phyloP scores from a whole-genome alignment of 352 stramenopile genomes.

The Aphanomyces cochlioides region DNA sequence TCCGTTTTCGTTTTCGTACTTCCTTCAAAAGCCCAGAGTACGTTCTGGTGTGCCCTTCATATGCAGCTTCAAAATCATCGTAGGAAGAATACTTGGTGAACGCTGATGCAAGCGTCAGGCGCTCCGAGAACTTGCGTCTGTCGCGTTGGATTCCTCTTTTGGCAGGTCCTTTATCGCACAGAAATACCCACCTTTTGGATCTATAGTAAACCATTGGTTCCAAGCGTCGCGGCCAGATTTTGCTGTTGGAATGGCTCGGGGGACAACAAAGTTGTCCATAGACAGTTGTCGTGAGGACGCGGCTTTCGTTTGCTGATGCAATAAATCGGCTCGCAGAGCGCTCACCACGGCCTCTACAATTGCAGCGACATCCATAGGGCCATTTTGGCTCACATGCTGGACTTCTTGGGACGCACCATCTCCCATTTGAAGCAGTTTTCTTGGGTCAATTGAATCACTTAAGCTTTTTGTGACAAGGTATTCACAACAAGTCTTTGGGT shows the following conservation, averaged over 20 bases:
- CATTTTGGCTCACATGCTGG: too few relatives aligned
- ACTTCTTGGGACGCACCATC: neutral
- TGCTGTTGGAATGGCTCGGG: neutral
- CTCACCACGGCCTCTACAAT: too few relatives aligned
- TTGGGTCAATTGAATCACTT: neutral
- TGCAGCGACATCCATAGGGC: too few relatives aligned
- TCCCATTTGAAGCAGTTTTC: neutral
- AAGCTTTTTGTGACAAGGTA: slow-evolving; percentile 5
- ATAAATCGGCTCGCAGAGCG: too few relatives aligned
- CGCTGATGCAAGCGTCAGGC: neutral
- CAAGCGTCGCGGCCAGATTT: too few relatives aligned
- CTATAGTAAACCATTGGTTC: neutral
- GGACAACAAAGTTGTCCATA: neutral
- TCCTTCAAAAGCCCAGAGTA: neutral
- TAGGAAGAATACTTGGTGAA: slow-evolving; percentile 12
- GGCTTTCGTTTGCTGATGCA: too few relatives aligned
- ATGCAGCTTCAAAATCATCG: neutral
- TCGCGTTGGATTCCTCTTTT: neutral
- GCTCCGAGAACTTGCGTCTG: neutral
- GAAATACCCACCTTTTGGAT: slow-evolving; percentile 3
- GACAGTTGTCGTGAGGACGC: neutral
- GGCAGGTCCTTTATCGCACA: slow-evolving; percentile 3
- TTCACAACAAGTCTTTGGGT: slow-evolving; percentile 1
- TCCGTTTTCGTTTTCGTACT: slow-evolving; percentile 1
- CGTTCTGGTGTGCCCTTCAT: neutral